Evolutionary conservation across 768 basidiomycete genomes (phyloP), one percentile per base, ranked within the genome.

Genomic region (Leccinum subgranulosum): DNA sequence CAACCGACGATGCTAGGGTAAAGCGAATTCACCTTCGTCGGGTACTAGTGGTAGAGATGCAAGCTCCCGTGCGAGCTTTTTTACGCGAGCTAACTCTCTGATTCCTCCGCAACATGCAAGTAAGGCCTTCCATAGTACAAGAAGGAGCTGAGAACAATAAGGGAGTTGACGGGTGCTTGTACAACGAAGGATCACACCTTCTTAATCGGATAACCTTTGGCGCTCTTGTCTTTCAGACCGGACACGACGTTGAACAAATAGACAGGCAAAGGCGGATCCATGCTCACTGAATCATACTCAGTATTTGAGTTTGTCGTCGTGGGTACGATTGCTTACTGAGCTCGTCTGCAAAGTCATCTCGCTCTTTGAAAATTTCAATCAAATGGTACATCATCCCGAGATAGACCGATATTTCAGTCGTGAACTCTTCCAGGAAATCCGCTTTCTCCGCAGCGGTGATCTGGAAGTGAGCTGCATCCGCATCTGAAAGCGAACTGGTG

Each of bases 161-260:
- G 60, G 43, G 51, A 39, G 11, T 39, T 43, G 51, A 39, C 49
- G 7, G 21, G 3, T 3, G 14, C 53, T 43, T 55, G 54, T 27
- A 41, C 28, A 54, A 59, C 49, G 36, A 39, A 34, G 19, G 54
- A 28, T 49, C 70, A 21, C 53, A 91, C 94, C 83, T 98, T 98
- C 76, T 98, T 99, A 65, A 97, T 90, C 0, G 97, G 97, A 74
- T 97, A 99, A 6, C 92, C 92, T 68, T 92, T 94, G 2, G 93
- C 90, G 67, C 89, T 90, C 75, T 94, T 93, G 71, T 98, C 96
- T 63, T 92, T 86, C 43, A 98, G 76, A 43, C 87, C 86, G 23
- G 93, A 87, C n/a, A 98, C 87, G 49, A 94, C 82, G 54, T 88
- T 88, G 76, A 97, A 92, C 17, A 98, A 78, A 67, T 94, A 94